Evolutionary conservation across 2,329 filamentous ascomycete species (phyloP).

Genomic region (Nothopassalora personata): DNA sequence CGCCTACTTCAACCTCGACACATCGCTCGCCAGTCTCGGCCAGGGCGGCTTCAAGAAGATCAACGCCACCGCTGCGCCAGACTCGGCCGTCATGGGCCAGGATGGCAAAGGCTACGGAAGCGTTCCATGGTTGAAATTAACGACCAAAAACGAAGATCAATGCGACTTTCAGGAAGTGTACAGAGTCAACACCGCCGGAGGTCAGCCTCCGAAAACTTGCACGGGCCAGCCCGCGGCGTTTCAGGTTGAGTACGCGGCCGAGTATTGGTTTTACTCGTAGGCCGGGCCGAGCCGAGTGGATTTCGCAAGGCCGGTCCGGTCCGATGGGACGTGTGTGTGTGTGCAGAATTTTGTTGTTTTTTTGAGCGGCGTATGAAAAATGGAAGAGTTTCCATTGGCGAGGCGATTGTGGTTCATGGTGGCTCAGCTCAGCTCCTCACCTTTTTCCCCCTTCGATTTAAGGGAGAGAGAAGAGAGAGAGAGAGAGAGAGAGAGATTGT

Average conservation of each 20-base stretch:
- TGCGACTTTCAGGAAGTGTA: conserved; percentile 72
- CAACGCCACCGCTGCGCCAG: conserved; percentile 57
- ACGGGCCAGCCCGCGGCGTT: conserved; percentile 59
- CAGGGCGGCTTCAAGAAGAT: conserved; percentile 62
- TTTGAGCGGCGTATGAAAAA: no score
- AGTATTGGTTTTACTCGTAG: conserved; percentile 61
- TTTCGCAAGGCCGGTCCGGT: no score
- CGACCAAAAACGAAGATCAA: conserved; percentile 42
- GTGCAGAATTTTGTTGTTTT: no score
- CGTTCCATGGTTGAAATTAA: conserved; percentile 75
- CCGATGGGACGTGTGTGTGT: not conserved
- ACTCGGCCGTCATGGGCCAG: conserved; percentile 53
- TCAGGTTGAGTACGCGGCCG: conserved; percentile 71
- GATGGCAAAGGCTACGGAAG: conserved; percentile 57
- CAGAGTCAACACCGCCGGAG: conserved; percentile 77
- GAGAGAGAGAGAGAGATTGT: no score
- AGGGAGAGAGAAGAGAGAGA: no score
- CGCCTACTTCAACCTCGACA: conserved; percentile 75
- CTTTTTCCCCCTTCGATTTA: no score
- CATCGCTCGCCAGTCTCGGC: conserved; percentile 46
- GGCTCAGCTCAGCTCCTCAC: no score
- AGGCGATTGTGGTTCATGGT: no score
- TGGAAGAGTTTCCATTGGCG: no score
- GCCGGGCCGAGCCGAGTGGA: not conserved
- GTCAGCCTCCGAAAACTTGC: conserved; percentile 69